Base-by-base conservation (phyloP, 2,329 filamentous ascomycete genomes). In the Fusarium siculi region DNA sequence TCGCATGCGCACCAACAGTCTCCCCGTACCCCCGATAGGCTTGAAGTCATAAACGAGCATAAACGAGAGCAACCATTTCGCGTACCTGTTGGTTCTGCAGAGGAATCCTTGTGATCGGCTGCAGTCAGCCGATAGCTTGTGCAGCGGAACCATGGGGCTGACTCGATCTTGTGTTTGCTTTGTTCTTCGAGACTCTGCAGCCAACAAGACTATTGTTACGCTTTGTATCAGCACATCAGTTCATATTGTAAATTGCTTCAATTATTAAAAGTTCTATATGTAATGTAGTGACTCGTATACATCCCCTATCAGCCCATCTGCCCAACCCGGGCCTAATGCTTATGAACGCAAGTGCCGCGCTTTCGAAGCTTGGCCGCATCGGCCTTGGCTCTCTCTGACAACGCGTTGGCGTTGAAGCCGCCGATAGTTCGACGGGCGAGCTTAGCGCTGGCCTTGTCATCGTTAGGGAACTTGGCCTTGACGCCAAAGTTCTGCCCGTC, bases 401-500 rank as follows among this genome's bases (percentile, higher is more conserved):
- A 60, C 4, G 32, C 28, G 46, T 73, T 63, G 32, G 47, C 68
- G 12, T 44, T 70, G 25, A 76, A 75, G 3, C 74, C 73, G 15
- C 74, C 74, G 19, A 76, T 63, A 21, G 73, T 68, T 32, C 74
- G 73, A 34, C 64, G 71, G 18, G 65, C 64, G 32, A 76, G 34
- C 30, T 44, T 74, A 21, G 52, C n/a, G 43, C 64, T 73, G 7
- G 55, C 39, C 16, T 66, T 49, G 25, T 73, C 71, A 12, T 75
- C 37, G 52, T 78, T 78, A 19, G 76, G 75, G 32, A 76, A 78
- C 47, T 76, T 78, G n/a, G 75, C 53, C 50, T 69, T 50, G 21
- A 77, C 68, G 8, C 71, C 75, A 57, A 78, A 76, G 28, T 76
- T 55, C 2, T 73, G 65, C 4, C 74, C 76, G 2, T 78, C 63